Evolutionary conservation across 140 eudicot species (phyloP).

Genomic region (Flaveria floridana): DNA sequence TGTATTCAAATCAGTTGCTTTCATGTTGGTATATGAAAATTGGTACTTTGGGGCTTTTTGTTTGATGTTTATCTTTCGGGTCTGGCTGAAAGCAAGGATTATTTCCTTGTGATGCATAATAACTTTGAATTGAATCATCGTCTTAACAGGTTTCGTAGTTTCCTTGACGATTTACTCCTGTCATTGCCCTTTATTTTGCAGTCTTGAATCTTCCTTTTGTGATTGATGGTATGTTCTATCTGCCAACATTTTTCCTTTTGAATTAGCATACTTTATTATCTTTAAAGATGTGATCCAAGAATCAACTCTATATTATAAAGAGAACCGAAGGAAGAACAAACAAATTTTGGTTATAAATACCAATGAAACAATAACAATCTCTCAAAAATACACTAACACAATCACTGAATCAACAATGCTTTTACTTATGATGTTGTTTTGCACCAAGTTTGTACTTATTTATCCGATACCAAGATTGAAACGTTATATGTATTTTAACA

Average conservation of each 20-base stretch:
- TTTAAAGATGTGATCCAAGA: background rate
- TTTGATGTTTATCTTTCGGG: background rate
- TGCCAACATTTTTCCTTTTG: background rate
- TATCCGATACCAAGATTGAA: background rate
- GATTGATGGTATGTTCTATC: conserved; percentile 31
- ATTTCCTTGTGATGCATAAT: conserved; percentile 1
- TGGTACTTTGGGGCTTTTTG: conserved; percentile 10
- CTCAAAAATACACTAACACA: no score
- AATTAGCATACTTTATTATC: background rate
- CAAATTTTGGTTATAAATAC: background rate
- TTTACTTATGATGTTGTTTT: no score
- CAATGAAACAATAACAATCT: no score
- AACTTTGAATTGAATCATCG: conserved; percentile 27
- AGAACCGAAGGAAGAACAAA: background rate
- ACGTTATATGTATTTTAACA: background rate
- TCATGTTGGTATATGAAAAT: background rate
- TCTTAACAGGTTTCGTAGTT: conserved; percentile 33
- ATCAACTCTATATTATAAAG: background rate
- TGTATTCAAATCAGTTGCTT: background rate
- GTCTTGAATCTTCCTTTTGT: conserved; percentile 19
- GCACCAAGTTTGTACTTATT: background rate
- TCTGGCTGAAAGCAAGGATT: background rate
- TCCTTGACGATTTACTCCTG: conserved; percentile 6
- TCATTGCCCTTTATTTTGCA: conserved; percentile 12
- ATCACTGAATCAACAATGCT: background rate